Evolutionary conservation across 495 filamentous ascomycete genomes (phyloP).

Genomic region (Talaromyces ruber): DNA sequence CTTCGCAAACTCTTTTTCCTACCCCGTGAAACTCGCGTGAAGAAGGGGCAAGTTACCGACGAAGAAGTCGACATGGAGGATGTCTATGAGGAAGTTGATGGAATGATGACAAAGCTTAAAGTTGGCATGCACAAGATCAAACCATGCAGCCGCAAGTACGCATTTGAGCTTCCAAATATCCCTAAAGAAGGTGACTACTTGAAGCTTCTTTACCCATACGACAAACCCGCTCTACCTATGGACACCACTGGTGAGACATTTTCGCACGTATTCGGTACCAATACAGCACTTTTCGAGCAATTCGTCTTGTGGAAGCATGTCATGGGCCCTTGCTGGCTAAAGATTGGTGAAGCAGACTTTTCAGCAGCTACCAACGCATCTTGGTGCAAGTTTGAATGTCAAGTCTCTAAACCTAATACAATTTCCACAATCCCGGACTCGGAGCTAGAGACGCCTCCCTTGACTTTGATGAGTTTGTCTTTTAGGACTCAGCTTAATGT

Average conservation of each 20-base stretch:
- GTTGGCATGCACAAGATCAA: slow-evolving; percentile 93
- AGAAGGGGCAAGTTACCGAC: slow-evolving; percentile 56
- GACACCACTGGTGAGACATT: slow-evolving; percentile 79
- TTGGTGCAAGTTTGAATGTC: slow-evolving; percentile 92
- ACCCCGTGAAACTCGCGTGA: slow-evolving; percentile 63
- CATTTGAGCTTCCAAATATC: slow-evolving; percentile 82
- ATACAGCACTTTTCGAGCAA: slow-evolving; percentile 91
- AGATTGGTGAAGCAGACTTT: slow-evolving; percentile 77
- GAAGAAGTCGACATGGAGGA: slow-evolving; percentile 84
- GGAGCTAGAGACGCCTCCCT: slow-evolving; percentile 72
- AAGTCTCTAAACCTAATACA: slow-evolving; percentile 64
- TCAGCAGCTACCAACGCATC: slow-evolving; percentile 80
- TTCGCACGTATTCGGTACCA: slow-evolving; percentile 89
- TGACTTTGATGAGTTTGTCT: slow-evolving; percentile 91
- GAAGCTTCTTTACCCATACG: slow-evolving; percentile 88
- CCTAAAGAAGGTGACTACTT: slow-evolving; percentile 86
- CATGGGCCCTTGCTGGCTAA: slow-evolving; percentile 97
- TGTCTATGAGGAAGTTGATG: slow-evolving; percentile 81
- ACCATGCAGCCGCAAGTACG: slow-evolving; percentile 80
- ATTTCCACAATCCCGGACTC: slow-evolving; percentile 63
- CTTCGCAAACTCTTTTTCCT: slow-evolving; percentile 89
- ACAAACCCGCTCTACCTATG: slow-evolving; percentile 60
- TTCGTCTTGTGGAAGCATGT: slow-evolving; percentile 98
- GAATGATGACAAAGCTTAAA: slow-evolving; percentile 71
- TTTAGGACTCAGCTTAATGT: slow-evolving; percentile 81